Percentiles rank a stretch among this genome's conserved stretches.
Evolutionary conservation across 208 protist genomes (phyloP).

Genomic region (Jaenimonas drosophilae): DNA sequence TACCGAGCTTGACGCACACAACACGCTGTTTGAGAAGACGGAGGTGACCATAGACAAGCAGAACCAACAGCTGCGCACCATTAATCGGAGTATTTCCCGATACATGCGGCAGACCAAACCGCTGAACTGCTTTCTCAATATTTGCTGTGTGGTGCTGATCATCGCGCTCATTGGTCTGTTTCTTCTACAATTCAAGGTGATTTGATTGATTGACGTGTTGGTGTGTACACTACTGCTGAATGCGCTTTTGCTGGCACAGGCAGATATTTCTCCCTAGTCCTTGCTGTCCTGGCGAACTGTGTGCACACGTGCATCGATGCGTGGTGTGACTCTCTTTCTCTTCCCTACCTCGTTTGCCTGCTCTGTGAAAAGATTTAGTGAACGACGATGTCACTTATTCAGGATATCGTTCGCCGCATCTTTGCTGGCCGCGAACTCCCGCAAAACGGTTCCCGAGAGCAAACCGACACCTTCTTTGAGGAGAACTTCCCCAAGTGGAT

Average conservation of each 20-base stretch:
- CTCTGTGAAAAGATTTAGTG: too few relatives aligned
- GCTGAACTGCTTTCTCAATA: conserved; percentile 49
- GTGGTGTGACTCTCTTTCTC: too few relatives aligned
- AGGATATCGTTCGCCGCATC: conserved; percentile 84
- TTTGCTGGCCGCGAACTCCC: conserved; percentile 75
- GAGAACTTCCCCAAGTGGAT: conserved; percentile 80
- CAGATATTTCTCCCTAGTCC: too few relatives aligned
- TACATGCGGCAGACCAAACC: conserved; percentile 49
- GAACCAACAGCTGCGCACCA: conserved; percentile 22
- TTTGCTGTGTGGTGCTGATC: conserved; percentile 49
- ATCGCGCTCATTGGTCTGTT: conserved; percentile 55
- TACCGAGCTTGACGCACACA: conserved; percentile 55
- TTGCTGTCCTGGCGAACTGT: too few relatives aligned
- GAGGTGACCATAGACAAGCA: conserved; percentile 50
- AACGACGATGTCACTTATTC: too few relatives aligned
- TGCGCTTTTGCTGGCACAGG: too few relatives aligned
- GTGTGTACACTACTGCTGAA: too few relatives aligned
- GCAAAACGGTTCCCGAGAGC: conserved; percentile 52
- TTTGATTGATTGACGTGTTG: too few relatives aligned
- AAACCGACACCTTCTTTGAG: conserved; percentile 84
- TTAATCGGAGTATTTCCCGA: conserved; percentile 43
- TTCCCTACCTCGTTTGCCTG: too few relatives aligned
- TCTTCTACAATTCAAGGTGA: conserved; percentile 58
- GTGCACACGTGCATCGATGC: too few relatives aligned
- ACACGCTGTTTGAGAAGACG: conserved; percentile 49